Evolutionary conservation across 2,329 filamentous ascomycete genomes (phyloP).

Genomic region (Colletotrichum theobromicola): DNA sequence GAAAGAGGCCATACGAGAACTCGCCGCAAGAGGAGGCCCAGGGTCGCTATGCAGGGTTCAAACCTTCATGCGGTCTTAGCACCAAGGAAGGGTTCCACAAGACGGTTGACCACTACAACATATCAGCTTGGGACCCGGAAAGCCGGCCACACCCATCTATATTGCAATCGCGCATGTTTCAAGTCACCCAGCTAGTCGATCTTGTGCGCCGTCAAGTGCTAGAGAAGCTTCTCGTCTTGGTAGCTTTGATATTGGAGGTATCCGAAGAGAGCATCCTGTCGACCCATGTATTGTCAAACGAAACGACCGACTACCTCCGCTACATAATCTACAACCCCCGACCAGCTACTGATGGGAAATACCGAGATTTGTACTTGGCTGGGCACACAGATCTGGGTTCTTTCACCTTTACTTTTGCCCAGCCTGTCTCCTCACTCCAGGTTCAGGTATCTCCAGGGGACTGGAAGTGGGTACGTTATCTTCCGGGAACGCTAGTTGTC

Average conservation of each 20-base stretch:
- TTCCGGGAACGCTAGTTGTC: slow-evolving; percentile 48
- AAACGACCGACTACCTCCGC: not conserved
- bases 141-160: slow-evolving; percentile 16
- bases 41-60: slow-evolving; percentile 33
- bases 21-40: slow-evolving; percentile 5
- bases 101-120: slow-evolving; percentile 4
- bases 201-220: not conserved
- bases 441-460: slow-evolving; percentile 40
- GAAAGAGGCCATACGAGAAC: not conserved
- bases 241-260: not conserved
- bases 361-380: slow-evolving; percentile 19
- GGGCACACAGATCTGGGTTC: slow-evolving; percentile 56
- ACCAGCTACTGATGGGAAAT: not conserved
- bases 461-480: slow-evolving; percentile 49
- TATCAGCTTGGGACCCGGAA: slow-evolving; percentile 25
- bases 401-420: slow-evolving; percentile 58
- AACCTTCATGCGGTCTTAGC: slow-evolving; percentile 28
- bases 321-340: not conserved
- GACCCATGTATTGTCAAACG: not conserved
- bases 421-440: slow-evolving; percentile 57
- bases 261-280: not conserved
- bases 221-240: not conserved
- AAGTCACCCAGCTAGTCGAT: not conserved
- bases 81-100: slow-evolving; percentile 16
- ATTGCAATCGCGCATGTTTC: not conserved